Percentiles rank a stretch among this genome's conserved stretches.
These are phyloP conservation scores for Sisymbrium altissimum DNA, from an alignment of 345 rosid species.

Conservation along the genomic window DNA sequence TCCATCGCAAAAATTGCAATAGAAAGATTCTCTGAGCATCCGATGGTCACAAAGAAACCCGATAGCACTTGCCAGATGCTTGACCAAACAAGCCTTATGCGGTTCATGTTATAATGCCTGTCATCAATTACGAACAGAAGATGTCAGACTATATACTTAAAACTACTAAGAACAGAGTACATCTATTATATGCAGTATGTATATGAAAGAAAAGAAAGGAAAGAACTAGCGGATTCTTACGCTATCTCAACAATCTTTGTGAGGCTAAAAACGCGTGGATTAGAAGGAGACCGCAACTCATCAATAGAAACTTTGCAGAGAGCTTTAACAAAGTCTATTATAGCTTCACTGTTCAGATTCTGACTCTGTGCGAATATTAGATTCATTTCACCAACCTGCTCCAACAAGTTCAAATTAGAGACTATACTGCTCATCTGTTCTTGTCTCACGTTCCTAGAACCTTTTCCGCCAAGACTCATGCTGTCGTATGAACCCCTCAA, in stretches of 20 bases:
- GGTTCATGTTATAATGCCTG: slow-evolving; percentile 99
- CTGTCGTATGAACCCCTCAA: slow-evolving; percentile 91
- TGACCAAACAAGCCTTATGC: slow-evolving; percentile 99
- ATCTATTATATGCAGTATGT: slow-evolving; percentile 12
- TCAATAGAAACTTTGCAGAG: slow-evolving; percentile 98
- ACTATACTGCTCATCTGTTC: slow-evolving; percentile 68
- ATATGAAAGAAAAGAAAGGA: slow-evolving; percentile 13
- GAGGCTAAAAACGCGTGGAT: slow-evolving; percentile 95
- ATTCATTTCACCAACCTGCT: slow-evolving; percentile 97
- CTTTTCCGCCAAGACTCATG: slow-evolving; percentile 53
- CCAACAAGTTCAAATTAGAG: slow-evolving; percentile 81
- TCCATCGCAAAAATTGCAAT: slow-evolving; percentile 99
- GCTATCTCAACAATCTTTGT: slow-evolving; percentile 99
- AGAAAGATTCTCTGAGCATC: slow-evolving; percentile 95
- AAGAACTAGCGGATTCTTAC: slow-evolving; percentile 46
- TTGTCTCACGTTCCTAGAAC: slow-evolving; percentile 57
- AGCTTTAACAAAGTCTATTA: slow-evolving; percentile 91
- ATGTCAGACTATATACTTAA: neutral
- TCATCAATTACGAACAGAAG: slow-evolving; percentile 24
- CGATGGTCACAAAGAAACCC: slow-evolving; percentile 91
- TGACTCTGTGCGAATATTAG: slow-evolving; percentile 91
- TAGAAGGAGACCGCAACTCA: slow-evolving; percentile 90
- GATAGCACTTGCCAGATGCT: slow-evolving; percentile 98
- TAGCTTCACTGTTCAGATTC: slow-evolving; percentile 96
- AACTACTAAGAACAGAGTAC: slow-evolving; percentile 25